phyloP scores from a whole-genome alignment of 805 yeast genomes.

The Hanseniaspora pseudoguilliermondii region DNA sequence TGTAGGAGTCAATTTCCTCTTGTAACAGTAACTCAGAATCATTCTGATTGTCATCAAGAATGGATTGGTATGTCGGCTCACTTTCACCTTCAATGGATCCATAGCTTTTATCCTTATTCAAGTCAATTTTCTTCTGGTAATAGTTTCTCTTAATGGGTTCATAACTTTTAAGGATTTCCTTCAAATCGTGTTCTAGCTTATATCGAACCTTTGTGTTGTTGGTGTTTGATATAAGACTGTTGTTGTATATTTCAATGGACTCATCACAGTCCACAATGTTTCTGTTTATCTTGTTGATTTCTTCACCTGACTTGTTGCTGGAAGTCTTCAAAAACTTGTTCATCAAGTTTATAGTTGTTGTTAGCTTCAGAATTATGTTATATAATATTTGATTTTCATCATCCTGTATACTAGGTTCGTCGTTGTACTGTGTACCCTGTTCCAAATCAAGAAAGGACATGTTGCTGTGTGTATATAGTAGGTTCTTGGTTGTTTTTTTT shows the following conservation, averaged over 20 bases:
- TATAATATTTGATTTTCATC: conserved; percentile 2
- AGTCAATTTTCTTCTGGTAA: conserved; percentile 32
- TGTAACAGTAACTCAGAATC: conserved; percentile 28
- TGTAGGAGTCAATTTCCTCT: conserved; percentile 16
- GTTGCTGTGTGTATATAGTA: neutral
- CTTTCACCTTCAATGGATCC: conserved; percentile 13
- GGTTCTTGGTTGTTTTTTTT: too few relatives aligned
- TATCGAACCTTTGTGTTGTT: conserved; percentile 2
- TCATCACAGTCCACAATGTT: conserved; percentile 26
- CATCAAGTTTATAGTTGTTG: conserved; percentile 16
- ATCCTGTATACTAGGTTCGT: conserved; percentile 10
- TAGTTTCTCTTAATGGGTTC: conserved; percentile 34
- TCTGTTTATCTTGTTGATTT: conserved; percentile 28
- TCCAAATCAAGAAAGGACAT: conserved; percentile 23
- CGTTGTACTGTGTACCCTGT: neutral
- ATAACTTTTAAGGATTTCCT: conserved; percentile 37
- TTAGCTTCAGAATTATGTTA: conserved; percentile 10
- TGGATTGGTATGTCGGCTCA: neutral
- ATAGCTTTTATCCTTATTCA: conserved; percentile 7
- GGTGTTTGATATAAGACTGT: neutral
- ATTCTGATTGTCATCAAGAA: neutral
- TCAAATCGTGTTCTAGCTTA: conserved; percentile 35
- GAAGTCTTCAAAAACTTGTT: conserved; percentile 16
- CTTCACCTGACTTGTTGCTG: conserved; percentile 14
- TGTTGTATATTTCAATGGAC: neutral